Base-by-base conservation (phyloP, 2,329 filamentous ascomycete genomes). In the Penicillium sp. region DNA sequence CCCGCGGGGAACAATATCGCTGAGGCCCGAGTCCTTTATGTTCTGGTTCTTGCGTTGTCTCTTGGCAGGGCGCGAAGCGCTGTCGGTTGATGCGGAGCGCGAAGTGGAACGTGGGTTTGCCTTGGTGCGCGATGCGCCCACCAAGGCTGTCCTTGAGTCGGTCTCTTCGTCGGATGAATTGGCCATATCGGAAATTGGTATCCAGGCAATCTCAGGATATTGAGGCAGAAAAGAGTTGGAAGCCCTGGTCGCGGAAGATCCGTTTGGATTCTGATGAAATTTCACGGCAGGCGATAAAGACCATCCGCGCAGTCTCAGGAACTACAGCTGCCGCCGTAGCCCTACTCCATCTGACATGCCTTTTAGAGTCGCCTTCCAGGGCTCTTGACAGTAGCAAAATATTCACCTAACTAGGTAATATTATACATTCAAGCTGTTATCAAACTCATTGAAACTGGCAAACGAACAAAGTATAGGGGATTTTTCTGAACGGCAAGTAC, bases 141-240 rank as follows among this genome's bases (percentile, higher is more conserved):
- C 68, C 2, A 72, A 69, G 43, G 75, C 76, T 36, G 77, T 81
- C 45, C 79, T 71, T 16, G 79, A 81, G 60, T 82, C 73, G 46
- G 70, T 67, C 31, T 76, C 71, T 46, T 74, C 70, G 42, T 62
- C 68, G 27, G 68, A 65, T 29, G 40, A 34, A 11, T 54, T 40
- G 10, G 40, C 32, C 52, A 54, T 54, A 3, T 21, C 21, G 7
- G n/a, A 18, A 14, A 16, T 24, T 24, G 6, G 39, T 9, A 31
- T 14, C 3, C n/a, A 42, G 18, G 21, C 31, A n/a, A n/a, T 16
- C 34, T 36, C 34, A 21, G 38, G 38, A 22, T 18, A 44, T 44
- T 14, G 11, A 27, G 32, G n/a, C 1, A 14, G n/a, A 44, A 18
- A 43, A 27, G 6, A 7, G 13, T 14, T n/a, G 13, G 16, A 38